These are phyloP conservation scores for Schwanniomyces occidentalis DNA, from an alignment of 805 yeast species.

Conservation along the genomic window DNA sequence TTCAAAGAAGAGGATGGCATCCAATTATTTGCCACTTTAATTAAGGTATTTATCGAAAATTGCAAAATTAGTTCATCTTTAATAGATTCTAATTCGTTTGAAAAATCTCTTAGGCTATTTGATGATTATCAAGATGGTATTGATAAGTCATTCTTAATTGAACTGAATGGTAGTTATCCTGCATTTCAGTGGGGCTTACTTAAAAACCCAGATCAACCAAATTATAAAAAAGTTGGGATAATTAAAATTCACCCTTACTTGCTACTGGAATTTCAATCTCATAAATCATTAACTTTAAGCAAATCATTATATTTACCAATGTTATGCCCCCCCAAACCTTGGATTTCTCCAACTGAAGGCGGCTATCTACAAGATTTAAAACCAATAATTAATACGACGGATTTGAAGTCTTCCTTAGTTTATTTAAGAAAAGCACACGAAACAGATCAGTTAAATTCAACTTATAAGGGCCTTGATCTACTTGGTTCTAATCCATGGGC, in stretches of 20 bases:
- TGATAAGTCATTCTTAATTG: conserved; percentile 5
- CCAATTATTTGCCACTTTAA: conserved; percentile 16
- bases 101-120: conserved; percentile 5
- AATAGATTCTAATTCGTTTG: conserved; percentile 7
- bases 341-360: conserved; percentile 35
- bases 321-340: conserved; percentile 37
- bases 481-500: conserved; percentile 38
- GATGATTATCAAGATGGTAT: conserved; percentile 1
- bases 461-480: conserved; percentile 27
- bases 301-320: conserved; percentile 32
- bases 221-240: conserved; percentile 16
- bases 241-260: conserved; percentile 26
- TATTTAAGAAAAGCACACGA: conserved; percentile 26
- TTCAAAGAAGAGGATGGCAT: conserved; percentile 20
- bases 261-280: conserved; percentile 11
- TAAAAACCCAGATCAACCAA: not conserved
- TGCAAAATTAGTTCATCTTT: conserved; percentile 12
- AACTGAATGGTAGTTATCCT: conserved; percentile 6
- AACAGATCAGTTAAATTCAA: conserved; percentile 33
- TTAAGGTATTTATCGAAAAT: conserved; percentile 14
- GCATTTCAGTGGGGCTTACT: conserved; percentile 11
- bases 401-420: conserved; percentile 12
- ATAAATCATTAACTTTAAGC: conserved; percentile 9
- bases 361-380: conserved; percentile 31
- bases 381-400: conserved; percentile 23